These are phyloP conservation scores for Oryza officinalis DNA, from an alignment of 176 grass and related monocot genomes.

Conservation along the genomic window DNA sequence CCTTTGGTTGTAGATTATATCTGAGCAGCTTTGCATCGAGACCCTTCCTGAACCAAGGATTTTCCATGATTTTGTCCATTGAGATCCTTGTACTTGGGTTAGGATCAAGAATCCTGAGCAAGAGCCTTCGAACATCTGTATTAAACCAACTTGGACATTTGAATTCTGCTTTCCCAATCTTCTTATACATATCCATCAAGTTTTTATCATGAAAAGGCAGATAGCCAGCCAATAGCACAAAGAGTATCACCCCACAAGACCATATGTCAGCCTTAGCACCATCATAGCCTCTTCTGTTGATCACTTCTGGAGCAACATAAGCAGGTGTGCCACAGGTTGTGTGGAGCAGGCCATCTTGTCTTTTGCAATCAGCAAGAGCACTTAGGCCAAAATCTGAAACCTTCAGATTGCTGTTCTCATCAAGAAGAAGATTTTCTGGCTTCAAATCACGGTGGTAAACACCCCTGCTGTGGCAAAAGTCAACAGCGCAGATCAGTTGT, in stretches of 20 bases:
- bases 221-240: conserved; percentile 83
- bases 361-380: conserved; percentile 62
- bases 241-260: conserved; percentile 95
- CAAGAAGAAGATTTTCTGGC: conserved; percentile 84
- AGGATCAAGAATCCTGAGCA: conserved; percentile 84
- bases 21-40: conserved; percentile 61
- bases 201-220: conserved; percentile 95
- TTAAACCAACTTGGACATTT: conserved; percentile 83
- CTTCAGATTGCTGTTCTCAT: conserved; percentile 87
- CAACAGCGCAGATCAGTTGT: conserved; percentile 76
- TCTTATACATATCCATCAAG: conserved; percentile 95
- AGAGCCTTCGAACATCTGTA: conserved; percentile 62
- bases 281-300: conserved; percentile 86
- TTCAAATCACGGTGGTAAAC: conserved; percentile 97
- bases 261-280: conserved; percentile 95
- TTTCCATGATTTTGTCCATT: conserved; percentile 84
- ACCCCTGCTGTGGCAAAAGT: conserved; percentile 87
- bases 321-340: conserved; percentile 96
- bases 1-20: conserved; percentile 35
- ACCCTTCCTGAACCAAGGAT: conserved; percentile 92
- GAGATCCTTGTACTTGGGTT: conserved; percentile 82
- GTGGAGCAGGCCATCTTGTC: conserved; percentile 82
- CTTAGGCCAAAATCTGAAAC: conserved; percentile 89
- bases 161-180: conserved; percentile 89
- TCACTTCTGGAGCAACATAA: conserved; percentile 95